phyloP scores from a whole-genome alignment of 495 filamentous ascomycete species.

The Cladorrhinum samala region DNA sequence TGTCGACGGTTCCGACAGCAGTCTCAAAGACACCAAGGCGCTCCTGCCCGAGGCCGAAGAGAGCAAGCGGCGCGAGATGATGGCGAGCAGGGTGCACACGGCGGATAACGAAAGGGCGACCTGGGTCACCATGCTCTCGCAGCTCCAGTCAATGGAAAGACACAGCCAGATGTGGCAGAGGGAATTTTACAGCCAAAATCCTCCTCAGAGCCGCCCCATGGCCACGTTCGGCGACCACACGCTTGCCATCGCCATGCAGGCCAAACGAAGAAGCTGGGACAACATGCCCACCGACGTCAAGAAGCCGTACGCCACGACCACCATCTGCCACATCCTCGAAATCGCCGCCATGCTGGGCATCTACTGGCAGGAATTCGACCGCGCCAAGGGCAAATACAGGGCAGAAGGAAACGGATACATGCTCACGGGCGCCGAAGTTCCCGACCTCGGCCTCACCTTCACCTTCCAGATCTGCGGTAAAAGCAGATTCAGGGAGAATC shows the following conservation, averaged over 20 bases:
- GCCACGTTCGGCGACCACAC: constrained; percentile 23
- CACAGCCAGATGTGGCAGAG: constrained; percentile 37
- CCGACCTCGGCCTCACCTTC: constrained; percentile 43
- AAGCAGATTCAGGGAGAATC: constrained; percentile 36
- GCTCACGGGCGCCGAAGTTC: constrained; percentile 34
- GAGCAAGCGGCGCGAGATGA: constrained; percentile 6
- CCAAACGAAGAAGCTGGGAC: constrained; percentile 46
- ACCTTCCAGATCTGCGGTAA: constrained; percentile 38
- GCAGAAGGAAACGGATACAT: constrained; percentile 49
- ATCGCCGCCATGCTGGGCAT: constrained; percentile 46
- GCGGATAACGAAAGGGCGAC: constrained; percentile 45
- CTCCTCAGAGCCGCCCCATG: neutral
- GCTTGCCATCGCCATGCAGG: constrained; percentile 40
- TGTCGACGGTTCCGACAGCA: constrained; percentile 33
- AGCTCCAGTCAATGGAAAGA: constrained; percentile 40
- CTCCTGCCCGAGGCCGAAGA: constrained; percentile 19
- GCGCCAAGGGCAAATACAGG: constrained; percentile 37
- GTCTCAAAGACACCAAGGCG: constrained; percentile 29
- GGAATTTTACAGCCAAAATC: constrained; percentile 15
- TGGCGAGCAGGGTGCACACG: constrained; percentile 30
- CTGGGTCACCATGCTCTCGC: constrained; percentile 40
- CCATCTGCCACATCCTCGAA: constrained; percentile 46
- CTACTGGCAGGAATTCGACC: constrained; percentile 46
- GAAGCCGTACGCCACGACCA: constrained; percentile 44
- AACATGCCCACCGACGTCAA: constrained; percentile 41